These are phyloP conservation scores for Saturnispora gosingensis DNA, from an alignment of 805 yeast species.

Conservation along the genomic window DNA sequence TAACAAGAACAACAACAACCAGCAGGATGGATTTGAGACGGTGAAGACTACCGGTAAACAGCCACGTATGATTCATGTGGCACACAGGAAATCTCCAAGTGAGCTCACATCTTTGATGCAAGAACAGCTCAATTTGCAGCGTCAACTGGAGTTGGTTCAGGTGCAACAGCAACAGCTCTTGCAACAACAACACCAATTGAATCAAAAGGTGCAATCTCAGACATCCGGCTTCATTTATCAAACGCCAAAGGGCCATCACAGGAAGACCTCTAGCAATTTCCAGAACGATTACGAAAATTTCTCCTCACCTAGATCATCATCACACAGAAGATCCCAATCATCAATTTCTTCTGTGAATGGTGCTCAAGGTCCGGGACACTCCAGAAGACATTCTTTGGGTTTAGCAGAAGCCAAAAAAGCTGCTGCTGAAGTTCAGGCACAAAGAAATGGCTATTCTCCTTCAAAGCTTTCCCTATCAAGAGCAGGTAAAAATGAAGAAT, in stretches of 20 bases:
- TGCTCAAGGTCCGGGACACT: conserved; percentile 54
- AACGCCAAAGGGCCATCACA: conserved; percentile 24
- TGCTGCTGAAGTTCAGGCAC: conserved; percentile 86
- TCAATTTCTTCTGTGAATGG: conserved; percentile 21
- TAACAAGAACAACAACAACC: neutral
- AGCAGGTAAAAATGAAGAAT: conserved; percentile 7
- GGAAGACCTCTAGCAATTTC: conserved; percentile 24
- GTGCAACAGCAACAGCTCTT: conserved; percentile 85
- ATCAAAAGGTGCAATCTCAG: conserved; percentile 21
- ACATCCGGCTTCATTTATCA: conserved; percentile 17
- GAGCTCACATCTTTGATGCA: conserved; percentile 88
- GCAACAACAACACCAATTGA: conserved; percentile 51
- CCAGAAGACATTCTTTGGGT: conserved; percentile 87
- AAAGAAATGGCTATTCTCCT: conserved; percentile 37
- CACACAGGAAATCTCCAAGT: conserved; percentile 95
- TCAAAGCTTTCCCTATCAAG: conserved; percentile 20
- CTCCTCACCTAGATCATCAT: conserved; percentile 14
- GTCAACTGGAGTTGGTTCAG: conserved; percentile 85
- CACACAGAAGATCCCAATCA: conserved; percentile 43
- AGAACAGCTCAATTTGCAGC: conserved; percentile 82
- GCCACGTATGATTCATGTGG: conserved; percentile 72
- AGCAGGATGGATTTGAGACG: conserved; percentile 13
- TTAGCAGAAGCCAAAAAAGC: conserved; percentile 89
- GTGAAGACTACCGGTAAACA: conserved; percentile 26
- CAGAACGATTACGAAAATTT: conserved; percentile 9